Conservation (phyloP, 805 yeast genomes). For the Starmerella asiatica region DNA sequence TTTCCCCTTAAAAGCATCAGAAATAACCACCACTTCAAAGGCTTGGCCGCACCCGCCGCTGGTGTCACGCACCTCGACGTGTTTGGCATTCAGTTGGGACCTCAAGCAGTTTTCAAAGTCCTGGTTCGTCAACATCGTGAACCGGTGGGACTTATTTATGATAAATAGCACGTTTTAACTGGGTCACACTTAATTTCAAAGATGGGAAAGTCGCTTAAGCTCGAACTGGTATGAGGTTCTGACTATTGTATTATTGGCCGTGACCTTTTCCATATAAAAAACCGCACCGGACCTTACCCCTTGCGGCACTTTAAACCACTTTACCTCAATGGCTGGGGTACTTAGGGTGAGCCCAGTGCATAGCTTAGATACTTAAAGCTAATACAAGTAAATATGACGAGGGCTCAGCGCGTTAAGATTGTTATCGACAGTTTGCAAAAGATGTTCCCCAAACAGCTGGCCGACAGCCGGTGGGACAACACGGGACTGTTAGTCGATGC, state of each 20-base stretch:
- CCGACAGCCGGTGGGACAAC: constrained; percentile 89
- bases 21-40: constrained; percentile 79
- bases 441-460: constrained; percentile 66
- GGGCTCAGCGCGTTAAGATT: constrained; percentile 7
- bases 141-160: neutral
- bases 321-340: too few relatives aligned
- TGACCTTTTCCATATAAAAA: too few relatives aligned
- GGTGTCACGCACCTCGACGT: constrained; percentile 63
- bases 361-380: too few relatives aligned
- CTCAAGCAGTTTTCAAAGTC: constrained; percentile 29
- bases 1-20: constrained; percentile 59
- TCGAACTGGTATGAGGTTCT: too few relatives aligned
- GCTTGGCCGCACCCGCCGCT: constrained; percentile 98
- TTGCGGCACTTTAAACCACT: too few relatives aligned
- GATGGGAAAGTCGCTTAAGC: neutral
- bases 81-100: constrained; percentile 44
- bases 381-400: too few relatives aligned
- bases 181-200: neutral
- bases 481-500: constrained; percentile 82
- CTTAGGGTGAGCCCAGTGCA: too few relatives aligned
- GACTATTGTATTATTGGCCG: too few relatives aligned
- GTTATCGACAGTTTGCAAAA: constrained; percentile 37
- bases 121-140: constrained; percentile 10
- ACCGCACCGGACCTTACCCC: too few relatives aligned
- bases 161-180: too few relatives aligned